Conservation (phyloP, 345 rosid species). For the Acer saccharum region DNA sequence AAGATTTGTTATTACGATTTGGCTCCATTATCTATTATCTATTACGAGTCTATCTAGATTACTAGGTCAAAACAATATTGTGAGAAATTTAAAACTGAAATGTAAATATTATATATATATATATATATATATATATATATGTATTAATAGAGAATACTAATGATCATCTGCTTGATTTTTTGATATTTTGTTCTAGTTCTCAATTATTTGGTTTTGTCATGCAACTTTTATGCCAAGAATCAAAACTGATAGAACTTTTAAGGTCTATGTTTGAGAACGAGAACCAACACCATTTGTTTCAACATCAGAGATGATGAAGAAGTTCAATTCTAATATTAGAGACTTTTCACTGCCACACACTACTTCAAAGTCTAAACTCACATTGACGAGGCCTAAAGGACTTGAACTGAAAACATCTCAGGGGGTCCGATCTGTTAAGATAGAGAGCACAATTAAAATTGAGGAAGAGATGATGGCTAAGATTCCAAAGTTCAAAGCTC, state of each 20-base stretch:
- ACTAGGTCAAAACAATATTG: too few species aligned
- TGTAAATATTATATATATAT: too few species aligned
- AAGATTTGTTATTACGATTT: too few species aligned
- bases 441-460: slow-evolving; percentile 83
- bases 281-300: slow-evolving; percentile 64
- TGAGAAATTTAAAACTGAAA: too few species aligned
- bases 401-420: slow-evolving; percentile 92
- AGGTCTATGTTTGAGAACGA: slow-evolving; percentile 62
- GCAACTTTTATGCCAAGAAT: slow-evolving; percentile 69
- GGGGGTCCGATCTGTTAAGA: slow-evolving; percentile 67
- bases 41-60: too few species aligned
- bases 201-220: background rate
- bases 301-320: slow-evolving; percentile 39
- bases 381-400: slow-evolving; percentile 64
- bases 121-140: too few species aligned
- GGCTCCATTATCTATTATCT: too few species aligned
- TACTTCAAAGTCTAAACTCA: slow-evolving; percentile 41
- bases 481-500: slow-evolving; percentile 95
- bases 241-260: slow-evolving; percentile 69
- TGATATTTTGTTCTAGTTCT: background rate
- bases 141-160: too few species aligned
- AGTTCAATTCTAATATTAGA: too few species aligned
- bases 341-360: too few species aligned
- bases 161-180: background rate
- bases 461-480: slow-evolving; percentile 99